phyloP scores from a whole-genome alignment of 768 basidiomycete species.

The Lepiota subincarnata region DNA sequence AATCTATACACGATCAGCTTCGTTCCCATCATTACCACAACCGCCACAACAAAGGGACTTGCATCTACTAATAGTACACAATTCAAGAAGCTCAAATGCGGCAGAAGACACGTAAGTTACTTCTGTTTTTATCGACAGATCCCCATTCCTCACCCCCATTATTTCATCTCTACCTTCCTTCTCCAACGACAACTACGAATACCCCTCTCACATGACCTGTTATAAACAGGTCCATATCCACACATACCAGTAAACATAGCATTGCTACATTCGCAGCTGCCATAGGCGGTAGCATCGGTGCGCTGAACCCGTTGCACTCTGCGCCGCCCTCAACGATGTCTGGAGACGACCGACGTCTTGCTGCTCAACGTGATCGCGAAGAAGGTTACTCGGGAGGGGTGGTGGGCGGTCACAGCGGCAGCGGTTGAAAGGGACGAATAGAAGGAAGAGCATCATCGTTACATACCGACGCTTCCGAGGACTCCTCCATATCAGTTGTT shows the following conservation, averaged over 20 bases:
- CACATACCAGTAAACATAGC: slow-evolving; percentile 26
- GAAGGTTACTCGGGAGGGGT: slow-evolving; percentile 22
- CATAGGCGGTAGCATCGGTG: slow-evolving; percentile 47
- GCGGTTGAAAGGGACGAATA: neutral
- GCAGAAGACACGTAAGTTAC: no score
- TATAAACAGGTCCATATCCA: slow-evolving; percentile 7
- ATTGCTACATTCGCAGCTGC: slow-evolving; percentile 51
- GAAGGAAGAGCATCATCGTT: slow-evolving; percentile 14
- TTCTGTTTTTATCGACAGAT: no score
- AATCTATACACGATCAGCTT: slow-evolving; percentile 27
- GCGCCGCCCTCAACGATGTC: slow-evolving; percentile 47
- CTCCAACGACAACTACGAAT: neutral
- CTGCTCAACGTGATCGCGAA: slow-evolving; percentile 36
- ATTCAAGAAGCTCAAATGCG: no score
- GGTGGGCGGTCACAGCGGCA: slow-evolving; percentile 4
- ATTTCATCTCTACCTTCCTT: no score
- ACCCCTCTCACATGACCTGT: neutral
- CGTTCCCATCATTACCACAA: no score
- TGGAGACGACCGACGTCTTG: slow-evolving; percentile 38
- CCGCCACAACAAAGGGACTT: no score
- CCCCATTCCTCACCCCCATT: neutral
- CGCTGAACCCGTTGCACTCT: slow-evolving; percentile 43
- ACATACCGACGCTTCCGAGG: slow-evolving; percentile 29
- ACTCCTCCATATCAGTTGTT: slow-evolving; percentile 29
- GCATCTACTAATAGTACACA: no score